Evolutionary conservation across 1,284 basidiomycete genomes (phyloP).

Genomic region (Ceratobasidium sp.): DNA sequence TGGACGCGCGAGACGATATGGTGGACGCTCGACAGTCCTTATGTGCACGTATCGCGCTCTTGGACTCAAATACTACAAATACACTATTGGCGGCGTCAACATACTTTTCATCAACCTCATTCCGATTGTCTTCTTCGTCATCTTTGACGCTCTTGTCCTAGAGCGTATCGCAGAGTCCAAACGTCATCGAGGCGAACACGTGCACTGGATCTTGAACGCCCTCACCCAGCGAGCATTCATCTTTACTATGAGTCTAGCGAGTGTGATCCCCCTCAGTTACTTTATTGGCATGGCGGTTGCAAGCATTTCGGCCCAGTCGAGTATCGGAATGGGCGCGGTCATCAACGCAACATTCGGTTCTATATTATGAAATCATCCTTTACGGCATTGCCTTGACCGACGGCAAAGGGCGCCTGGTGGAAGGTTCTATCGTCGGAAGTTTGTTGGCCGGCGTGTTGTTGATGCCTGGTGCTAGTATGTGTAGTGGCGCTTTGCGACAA

Average conservation of each 20-base stretch:
- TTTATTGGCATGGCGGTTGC: slow-evolving; percentile 99
- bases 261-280: slow-evolving; percentile 96
- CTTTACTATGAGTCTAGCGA: slow-evolving; percentile 85
- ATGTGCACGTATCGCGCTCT: slow-evolving; percentile 94
- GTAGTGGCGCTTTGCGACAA: slow-evolving; percentile 85
- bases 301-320: slow-evolving; percentile 96
- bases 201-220: slow-evolving; percentile 70
- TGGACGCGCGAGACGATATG: slow-evolving; percentile 52
- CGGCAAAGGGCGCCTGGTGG: slow-evolving; percentile 91
- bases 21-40: slow-evolving; percentile 74
- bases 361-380: slow-evolving; percentile 95
- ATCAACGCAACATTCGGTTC: slow-evolving; percentile 99
- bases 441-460: slow-evolving; percentile 93
- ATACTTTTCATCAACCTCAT: slow-evolving; percentile 97
- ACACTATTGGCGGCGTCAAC: slow-evolving; percentile 98
- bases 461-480: slow-evolving; percentile 98
- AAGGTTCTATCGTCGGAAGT: slow-evolving; percentile 95
- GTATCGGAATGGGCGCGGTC: slow-evolving; percentile 99
- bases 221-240: slow-evolving; percentile 81
- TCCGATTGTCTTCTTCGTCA: slow-evolving; percentile 93
- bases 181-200: slow-evolving; percentile 64
- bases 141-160: slow-evolving; percentile 89
- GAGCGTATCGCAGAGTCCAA: slow-evolving; percentile 57
- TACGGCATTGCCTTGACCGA: slow-evolving; percentile 90
- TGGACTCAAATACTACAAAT: slow-evolving; percentile 97